Evolutionary conservation across 2,329 filamentous ascomycete genomes (phyloP), one percentile per base, ranked within the genome.

Genomic region (Chrysosporium queenslandicum): DNA sequence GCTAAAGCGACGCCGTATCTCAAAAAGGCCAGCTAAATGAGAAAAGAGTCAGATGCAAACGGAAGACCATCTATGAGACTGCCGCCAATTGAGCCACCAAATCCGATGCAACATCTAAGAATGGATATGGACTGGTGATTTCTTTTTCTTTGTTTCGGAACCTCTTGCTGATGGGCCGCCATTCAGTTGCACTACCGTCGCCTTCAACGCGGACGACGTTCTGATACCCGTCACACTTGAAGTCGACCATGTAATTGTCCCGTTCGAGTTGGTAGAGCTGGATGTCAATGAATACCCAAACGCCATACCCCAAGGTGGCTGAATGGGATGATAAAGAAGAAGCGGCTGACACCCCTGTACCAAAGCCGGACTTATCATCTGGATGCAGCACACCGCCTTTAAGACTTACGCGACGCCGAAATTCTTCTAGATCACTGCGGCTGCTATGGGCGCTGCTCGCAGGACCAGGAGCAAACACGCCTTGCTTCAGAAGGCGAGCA

Each of bases 181-280:
- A 79, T 61, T 62, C 79, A 2, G 62, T 59, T 8, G 69, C 68
- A 14, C 64, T 63, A 20, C 66, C 47, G 16, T 47, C 54, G 14
- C 59, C 57, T 29, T 55, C 54, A 27, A 55, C 42, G 47, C 85
- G 73, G 58, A 84, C 81, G 46, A 91, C 84, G 52, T 92, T 87
- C 72, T 98, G 92, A 70, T 98, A 98, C 18, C 92, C 92, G 12
- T 92, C 90, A 67, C 91, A 97, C 67, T 96, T 97, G 76, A 98
- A 98, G 68, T 98, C 92, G 46, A 98, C 92, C 57, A 98, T 83
- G 68, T 91, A 97, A 59, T 92, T 91, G 52, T 87, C 85, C 53
- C 83, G 82, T 67, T 97, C 91, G 74, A 97, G 89, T 64, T 89
- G 85, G 69, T 96, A 96, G 48, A 96, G 83, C 67, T 96, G 92